These are phyloP conservation scores for Suillus fuscotomentosus DNA, from an alignment of 768 basidiomycete species.

Conservation along the genomic window DNA sequence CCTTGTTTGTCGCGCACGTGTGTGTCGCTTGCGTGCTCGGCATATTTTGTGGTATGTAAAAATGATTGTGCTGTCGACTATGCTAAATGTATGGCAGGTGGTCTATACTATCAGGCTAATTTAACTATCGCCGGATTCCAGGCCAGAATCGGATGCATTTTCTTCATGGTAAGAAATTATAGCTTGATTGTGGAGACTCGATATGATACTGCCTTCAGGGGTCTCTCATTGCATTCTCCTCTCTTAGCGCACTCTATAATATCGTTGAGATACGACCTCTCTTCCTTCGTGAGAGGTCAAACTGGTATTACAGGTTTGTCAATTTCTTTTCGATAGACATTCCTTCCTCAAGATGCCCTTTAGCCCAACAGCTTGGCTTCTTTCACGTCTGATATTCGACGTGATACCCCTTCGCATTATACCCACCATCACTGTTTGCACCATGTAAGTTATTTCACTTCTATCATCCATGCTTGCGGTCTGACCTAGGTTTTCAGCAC, in stretches of 20 bases:
- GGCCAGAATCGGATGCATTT: constrained; percentile 87
- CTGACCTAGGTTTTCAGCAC: constrained; percentile 43
- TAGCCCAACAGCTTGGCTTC: constrained; percentile 87
- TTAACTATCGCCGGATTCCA: constrained; percentile 91
- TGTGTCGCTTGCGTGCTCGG: constrained; percentile 70
- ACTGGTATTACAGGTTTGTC: constrained; percentile 76
- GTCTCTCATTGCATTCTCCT: constrained; percentile 87
- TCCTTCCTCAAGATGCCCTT: neutral
- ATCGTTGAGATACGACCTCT: constrained; percentile 80
- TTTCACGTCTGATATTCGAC: constrained; percentile 88
- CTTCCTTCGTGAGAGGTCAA: constrained; percentile 88
- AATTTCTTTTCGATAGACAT: neutral
- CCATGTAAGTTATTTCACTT: constrained; percentile 55
- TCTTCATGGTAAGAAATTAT: constrained; percentile 69
- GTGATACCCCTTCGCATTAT: constrained; percentile 85
- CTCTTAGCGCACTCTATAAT: constrained; percentile 87
- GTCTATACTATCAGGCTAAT: constrained; percentile 80
- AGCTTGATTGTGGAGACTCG: neutral
- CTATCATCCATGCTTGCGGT: neutral
- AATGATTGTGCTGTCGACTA: neutral
- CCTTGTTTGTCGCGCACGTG: constrained; percentile 79
- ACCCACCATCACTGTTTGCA: constrained; percentile 83
- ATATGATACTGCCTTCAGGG: constrained; percentile 47
- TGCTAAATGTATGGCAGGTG: constrained; percentile 45
- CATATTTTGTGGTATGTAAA: constrained; percentile 72